Base-by-base conservation (phyloP, 768 basidiomycete species). In the Galerina sulciceps region DNA sequence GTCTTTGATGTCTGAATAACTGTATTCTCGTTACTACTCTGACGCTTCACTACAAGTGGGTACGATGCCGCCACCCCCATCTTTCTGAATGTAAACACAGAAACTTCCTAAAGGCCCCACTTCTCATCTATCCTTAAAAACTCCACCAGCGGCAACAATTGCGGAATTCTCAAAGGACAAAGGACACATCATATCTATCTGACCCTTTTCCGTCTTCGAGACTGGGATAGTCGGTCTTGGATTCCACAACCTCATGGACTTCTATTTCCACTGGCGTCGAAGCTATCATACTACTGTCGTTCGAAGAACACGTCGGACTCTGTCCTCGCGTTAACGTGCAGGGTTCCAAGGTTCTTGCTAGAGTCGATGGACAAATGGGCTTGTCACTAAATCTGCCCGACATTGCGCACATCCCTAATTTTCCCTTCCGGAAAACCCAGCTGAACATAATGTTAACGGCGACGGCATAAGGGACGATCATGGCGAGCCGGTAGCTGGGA, bases 401-500 rank as follows among this genome's bases (percentile, higher is more conserved):
- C 14, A 17, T 34, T 22, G 34, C 48, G 20, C 48, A 50, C 15
- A 50, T 50, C 9, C 55, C 51, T 2, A 53, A 26, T 35, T 52
- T 52, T 13, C 48, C 40, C 20, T 42, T 51, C 20, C 56, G 40
- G 42, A 57, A 57, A 3, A 57, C 56, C 56, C 56, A 57, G 49
- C 48, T 51, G 26, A 57, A 57, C 56, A 57, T 57, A 9, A 57
- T 51, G 49, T 57, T 57, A 6, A 57, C 41, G 2, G 42, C 23
- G 15, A 50, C 40, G 1, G 56, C 40, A 26, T 57, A 57, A 15
- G 56, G 56, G 20, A 50, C 49, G 34, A 57, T 51, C 42, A 57
- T 57, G 17, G 48, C 56, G 31, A 57, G 43, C 20, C 56, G 40
- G 36, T 57, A 51, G 23, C 48, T 40, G 10, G 56, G 20, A 34